phyloP scores from a whole-genome alignment of 2,329 filamentous ascomycete species.

The Mycogone perniciosa region DNA sequence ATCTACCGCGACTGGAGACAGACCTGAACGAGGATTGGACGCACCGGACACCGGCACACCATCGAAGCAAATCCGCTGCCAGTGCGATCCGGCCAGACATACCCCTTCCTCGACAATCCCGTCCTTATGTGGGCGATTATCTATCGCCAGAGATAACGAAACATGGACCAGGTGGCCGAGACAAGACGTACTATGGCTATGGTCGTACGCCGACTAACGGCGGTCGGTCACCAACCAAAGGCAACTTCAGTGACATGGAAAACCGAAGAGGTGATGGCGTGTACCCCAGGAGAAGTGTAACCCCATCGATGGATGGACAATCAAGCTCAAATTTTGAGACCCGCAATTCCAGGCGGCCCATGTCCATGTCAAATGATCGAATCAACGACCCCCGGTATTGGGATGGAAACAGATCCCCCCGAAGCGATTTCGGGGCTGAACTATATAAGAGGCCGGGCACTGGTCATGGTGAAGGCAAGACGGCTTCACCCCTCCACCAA shows the following conservation, averaged over 20 bases:
- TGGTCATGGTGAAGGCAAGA: slow-evolving; percentile 18
- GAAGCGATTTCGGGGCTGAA: slow-evolving; percentile 26
- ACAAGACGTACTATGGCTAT: slow-evolving; percentile 35
- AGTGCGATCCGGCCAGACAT: slow-evolving; percentile 26
- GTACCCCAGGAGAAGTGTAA: slow-evolving; percentile 21
- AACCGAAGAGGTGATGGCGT: slow-evolving; percentile 22
- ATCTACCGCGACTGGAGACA: slow-evolving; percentile 42
- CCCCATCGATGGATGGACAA: slow-evolving; percentile 23
- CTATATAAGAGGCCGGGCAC: slow-evolving; percentile 17
- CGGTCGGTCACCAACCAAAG: slow-evolving; percentile 24
- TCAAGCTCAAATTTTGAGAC: slow-evolving; percentile 22
- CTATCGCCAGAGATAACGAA: slow-evolving; percentile 39
- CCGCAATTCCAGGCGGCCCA: slow-evolving; percentile 21
- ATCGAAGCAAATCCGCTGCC: slow-evolving; percentile 31
- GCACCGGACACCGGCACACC: slow-evolving; percentile 23
- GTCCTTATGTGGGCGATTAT: slow-evolving; percentile 27
- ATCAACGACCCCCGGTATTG: slow-evolving; percentile 21
- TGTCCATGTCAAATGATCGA: slow-evolving; percentile 30
- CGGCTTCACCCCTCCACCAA: slow-evolving; percentile 19
- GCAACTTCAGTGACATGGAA: slow-evolving; percentile 18
- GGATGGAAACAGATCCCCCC: slow-evolving; percentile 22
- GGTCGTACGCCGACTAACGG: slow-evolving; percentile 14
- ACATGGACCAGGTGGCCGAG: slow-evolving; percentile 34
- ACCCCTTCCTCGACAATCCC: slow-evolving; percentile 23
- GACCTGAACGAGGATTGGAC: slow-evolving; percentile 23